phyloP scores from a whole-genome alignment of 1,284 basidiomycete species.

The Boletus mariae region DNA sequence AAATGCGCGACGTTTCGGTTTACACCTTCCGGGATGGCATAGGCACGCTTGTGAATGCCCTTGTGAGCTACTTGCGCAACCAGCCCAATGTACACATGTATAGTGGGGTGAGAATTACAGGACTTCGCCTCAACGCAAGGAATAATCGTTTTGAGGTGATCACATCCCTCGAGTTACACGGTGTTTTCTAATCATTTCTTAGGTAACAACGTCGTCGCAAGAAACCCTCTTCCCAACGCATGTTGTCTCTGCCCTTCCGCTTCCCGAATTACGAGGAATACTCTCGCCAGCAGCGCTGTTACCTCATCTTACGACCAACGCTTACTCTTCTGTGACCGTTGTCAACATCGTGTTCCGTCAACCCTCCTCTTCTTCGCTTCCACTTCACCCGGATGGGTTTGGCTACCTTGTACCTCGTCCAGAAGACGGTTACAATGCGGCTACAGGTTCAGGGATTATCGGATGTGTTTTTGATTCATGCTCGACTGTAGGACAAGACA shows the following conservation, averaged over 20 bases:
- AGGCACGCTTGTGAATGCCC: conserved; percentile 45
- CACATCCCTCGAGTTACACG: conserved; percentile 15
- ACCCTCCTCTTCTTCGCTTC: conserved; percentile 36
- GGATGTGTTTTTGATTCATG: conserved; percentile 86
- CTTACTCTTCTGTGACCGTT: conserved; percentile 65
- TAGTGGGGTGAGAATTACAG: conserved; percentile 39
- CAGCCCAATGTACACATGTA: conserved; percentile 59
- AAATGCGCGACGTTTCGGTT: conserved; percentile 64
- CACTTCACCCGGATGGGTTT: conserved; percentile 80
- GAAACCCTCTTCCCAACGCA: conserved; percentile 48
- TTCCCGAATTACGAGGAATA: conserved; percentile 59
- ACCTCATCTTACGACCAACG: conserved; percentile 52
- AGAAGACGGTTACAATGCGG: conserved; percentile 41
- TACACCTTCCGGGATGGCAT: conserved; percentile 83
- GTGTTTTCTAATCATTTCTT: conserved; percentile 9
- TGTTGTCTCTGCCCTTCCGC: conserved; percentile 68
- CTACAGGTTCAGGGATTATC: conserved; percentile 54
- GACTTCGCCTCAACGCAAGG: conserved; percentile 35
- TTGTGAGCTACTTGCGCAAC: conserved; percentile 36
- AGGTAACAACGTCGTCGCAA: conserved; percentile 44
- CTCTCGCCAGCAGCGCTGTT: conserved; percentile 40
- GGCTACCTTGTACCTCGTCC: conserved; percentile 92
- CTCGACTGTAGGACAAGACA: conserved; percentile 68
- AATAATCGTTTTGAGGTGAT: conserved; percentile 44
- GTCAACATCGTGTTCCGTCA: conserved; percentile 72